A percentile compares a stretch with the other conserved stretches of the same genome.
Conservation (phyloP, 331 rosid genomes). For the Pyrus hybrid region DNA sequence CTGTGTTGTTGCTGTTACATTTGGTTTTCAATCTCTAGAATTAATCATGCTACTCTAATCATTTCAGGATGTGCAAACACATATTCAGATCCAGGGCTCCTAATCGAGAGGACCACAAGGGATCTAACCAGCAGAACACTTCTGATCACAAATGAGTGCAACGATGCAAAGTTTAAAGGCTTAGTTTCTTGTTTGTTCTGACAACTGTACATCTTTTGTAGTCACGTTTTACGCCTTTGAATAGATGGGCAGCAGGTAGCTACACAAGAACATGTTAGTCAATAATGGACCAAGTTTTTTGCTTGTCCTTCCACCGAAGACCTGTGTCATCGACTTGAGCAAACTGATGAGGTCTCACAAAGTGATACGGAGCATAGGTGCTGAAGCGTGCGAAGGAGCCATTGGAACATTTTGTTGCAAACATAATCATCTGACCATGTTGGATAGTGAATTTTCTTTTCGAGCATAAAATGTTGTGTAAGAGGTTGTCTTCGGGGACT, state of each 20-base stretch:
- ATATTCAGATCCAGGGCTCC: constrained; percentile 38
- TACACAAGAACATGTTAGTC: neutral
- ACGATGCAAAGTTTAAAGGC: neutral
- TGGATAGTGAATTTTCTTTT: neutral
- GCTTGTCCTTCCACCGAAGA: neutral
- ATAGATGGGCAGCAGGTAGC: neutral
- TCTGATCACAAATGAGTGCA: constrained; percentile 29
- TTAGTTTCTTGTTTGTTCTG: constrained; percentile 21
- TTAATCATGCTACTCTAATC: constrained; percentile 4
- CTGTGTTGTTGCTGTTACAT: neutral
- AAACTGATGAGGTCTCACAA: neutral
- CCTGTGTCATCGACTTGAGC: neutral
- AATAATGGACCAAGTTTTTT: constrained; percentile 1
- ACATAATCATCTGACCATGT: neutral
- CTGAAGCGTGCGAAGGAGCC: neutral
- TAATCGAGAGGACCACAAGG: constrained; percentile 31
- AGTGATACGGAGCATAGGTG: neutral
- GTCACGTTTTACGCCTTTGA: neutral
- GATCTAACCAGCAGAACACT: constrained; percentile 29
- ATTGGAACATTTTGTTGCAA: neutral
- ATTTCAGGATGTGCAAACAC: constrained; percentile 52
- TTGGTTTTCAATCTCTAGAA: neutral
- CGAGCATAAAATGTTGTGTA: neutral
- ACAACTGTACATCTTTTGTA: constrained; percentile 15
- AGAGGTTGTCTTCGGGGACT: neutral